Evolutionary conservation across 768 basidiomycete species (phyloP).

Genomic region (Galerina sulciceps): DNA sequence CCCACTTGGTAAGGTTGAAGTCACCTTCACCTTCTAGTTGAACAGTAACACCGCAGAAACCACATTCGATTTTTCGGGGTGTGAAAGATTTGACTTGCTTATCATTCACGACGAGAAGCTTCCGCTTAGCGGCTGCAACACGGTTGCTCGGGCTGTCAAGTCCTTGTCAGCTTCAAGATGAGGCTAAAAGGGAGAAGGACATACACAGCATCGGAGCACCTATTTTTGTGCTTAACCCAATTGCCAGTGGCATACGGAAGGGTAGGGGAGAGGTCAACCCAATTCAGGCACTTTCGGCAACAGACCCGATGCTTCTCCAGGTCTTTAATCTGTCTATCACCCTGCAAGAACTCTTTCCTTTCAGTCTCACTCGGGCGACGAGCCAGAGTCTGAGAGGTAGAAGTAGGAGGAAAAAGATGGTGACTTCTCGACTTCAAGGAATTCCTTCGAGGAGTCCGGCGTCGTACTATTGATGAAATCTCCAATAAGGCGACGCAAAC

Average conservation of each 20-base stretch:
- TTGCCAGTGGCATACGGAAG: constrained; percentile 47
- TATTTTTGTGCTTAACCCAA: constrained; percentile 58
- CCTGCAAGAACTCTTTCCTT: constrained; percentile 53
- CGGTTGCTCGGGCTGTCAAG: constrained; percentile 55
- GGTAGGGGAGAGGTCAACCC: constrained; percentile 56
- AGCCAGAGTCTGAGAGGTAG: constrained; percentile 23
- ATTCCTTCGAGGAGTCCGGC: constrained; percentile 7
- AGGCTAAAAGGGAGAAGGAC: constrained; percentile 20
- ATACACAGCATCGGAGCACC: constrained; percentile 50
- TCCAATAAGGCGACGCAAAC: not conserved
- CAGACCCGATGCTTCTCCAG: constrained; percentile 54
- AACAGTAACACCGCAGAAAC: constrained; percentile 50
- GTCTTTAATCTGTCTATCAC: constrained; percentile 55
- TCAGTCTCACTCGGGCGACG: constrained; percentile 40
- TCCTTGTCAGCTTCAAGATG: not conserved
- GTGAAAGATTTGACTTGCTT: constrained; percentile 57
- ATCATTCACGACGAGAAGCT: constrained; percentile 67
- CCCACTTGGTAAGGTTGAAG: constrained; percentile 65
- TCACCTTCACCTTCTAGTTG: constrained; percentile 52
- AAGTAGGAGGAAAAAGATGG: constrained; percentile 7
- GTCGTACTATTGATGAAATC: constrained; percentile 28
- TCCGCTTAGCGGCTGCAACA: constrained; percentile 65
- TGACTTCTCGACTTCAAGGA: constrained; percentile 12
- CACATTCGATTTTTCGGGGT: constrained; percentile 51
- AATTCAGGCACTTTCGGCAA: constrained; percentile 66